Percentiles rank a stretch among this genome's conserved stretches.
Evolutionary conservation across 2,329 filamentous ascomycete genomes (phyloP).

Genomic region (Neofusicoccum umdonicola): DNA sequence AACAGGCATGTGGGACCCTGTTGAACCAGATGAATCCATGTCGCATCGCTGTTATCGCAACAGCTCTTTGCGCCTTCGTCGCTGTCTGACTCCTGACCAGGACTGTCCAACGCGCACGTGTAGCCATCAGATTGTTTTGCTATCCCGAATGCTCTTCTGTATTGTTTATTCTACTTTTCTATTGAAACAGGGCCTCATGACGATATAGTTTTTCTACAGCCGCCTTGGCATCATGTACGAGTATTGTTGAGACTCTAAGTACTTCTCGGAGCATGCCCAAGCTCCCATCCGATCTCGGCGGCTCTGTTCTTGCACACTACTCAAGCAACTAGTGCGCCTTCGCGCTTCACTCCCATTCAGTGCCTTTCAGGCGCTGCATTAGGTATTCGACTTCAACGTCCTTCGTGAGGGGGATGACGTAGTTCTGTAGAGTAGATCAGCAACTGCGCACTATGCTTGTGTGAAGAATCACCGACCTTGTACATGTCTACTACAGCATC

Average conservation of each 20-base stretch:
- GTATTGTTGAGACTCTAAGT: too few species aligned
- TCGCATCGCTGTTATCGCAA: too few species aligned
- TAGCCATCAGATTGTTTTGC: too few species aligned
- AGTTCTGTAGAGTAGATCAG: conserved; percentile 50
- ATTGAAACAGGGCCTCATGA: not conserved
- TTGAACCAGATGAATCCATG: too few species aligned
- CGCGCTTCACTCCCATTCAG: conserved; percentile 41
- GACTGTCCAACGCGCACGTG: too few species aligned
- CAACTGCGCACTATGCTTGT: not conserved
- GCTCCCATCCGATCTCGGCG: too few species aligned
- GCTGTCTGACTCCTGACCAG: too few species aligned
- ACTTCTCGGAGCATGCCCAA: too few species aligned
- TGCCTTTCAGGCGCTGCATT: conserved; percentile 78
- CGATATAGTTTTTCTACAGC: not conserved
- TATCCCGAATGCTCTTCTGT: not conserved
- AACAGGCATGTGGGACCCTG: not conserved
- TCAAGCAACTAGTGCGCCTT: not conserved
- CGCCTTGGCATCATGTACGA: too few species aligned
- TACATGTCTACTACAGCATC: conserved; percentile 60
- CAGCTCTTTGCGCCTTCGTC: too few species aligned
- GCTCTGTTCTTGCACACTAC: not conserved
- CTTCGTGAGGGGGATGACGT: conserved; percentile 97
- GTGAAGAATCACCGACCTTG: conserved; percentile 57
- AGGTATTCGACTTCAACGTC: conserved; percentile 97
- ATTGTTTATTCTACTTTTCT: not conserved